Conservation (phyloP, 352 stramenopile genomes). For the Phytophthora chlamydospora region DNA sequence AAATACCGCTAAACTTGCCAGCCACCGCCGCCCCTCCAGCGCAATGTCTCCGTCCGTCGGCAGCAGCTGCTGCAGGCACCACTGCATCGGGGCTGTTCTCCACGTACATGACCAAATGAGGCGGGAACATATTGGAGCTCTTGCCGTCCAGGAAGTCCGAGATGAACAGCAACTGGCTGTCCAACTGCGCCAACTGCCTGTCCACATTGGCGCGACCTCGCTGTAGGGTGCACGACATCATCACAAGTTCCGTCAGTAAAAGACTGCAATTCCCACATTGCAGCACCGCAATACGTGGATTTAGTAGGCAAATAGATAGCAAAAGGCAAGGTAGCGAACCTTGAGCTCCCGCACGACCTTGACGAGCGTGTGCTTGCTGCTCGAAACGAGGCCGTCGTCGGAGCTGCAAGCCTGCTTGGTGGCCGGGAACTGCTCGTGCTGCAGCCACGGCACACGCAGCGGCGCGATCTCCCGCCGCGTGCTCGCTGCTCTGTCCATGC, state of each 20-base stretch:
- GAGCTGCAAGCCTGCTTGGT: constrained; percentile 65
- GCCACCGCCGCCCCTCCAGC: constrained; percentile 21
- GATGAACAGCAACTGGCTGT: constrained; percentile 63
- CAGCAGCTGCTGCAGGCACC: constrained; percentile 1
- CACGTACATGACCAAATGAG: constrained; percentile 36
- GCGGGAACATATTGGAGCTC: constrained; percentile 48
- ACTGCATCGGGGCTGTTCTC: constrained; percentile 17
- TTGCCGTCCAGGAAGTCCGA: constrained; percentile 64
- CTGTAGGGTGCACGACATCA: constrained; percentile 22
- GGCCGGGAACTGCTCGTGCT: constrained; percentile 65
- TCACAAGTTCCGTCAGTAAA: constrained; percentile 3
- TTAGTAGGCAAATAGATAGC: neutral
- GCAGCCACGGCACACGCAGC: constrained; percentile 64
- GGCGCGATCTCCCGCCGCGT: constrained; percentile 41
- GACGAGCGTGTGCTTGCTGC: constrained; percentile 58
- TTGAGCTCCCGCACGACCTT: constrained; percentile 73
- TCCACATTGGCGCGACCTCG: constrained; percentile 59
- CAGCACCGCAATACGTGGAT: neutral
- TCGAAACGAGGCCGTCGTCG: constrained; percentile 44
- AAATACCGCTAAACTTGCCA: constrained; percentile 24
- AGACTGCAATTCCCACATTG: neutral
- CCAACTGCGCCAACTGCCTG: constrained; percentile 65
- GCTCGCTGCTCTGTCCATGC: constrained; percentile 15
- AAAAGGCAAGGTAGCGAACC: constrained; percentile 25
- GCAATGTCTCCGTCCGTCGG: constrained; percentile 27